Conservation (phyloP, 345 rosid species). For the Populus euphratica region DNA sequence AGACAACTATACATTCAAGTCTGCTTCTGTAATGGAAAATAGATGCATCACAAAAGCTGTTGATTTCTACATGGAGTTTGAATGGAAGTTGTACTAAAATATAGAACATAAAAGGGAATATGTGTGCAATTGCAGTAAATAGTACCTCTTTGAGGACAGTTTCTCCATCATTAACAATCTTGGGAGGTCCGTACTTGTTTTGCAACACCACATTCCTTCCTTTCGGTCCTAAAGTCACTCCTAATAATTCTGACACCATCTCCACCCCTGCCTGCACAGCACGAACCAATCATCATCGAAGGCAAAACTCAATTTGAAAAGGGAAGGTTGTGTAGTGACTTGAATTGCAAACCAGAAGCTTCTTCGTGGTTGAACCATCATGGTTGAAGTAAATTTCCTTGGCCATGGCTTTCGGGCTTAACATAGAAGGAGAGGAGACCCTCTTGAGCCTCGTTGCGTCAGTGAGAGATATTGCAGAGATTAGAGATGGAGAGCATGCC, state of each 20-base stretch:
- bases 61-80: no score
- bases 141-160: constrained; percentile 82
- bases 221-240: constrained; percentile 93
- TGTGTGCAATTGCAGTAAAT: no score
- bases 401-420: constrained; percentile 48
- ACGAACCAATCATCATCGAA: not conserved
- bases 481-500: constrained; percentile 48
- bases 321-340: not conserved
- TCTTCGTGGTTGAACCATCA: constrained; percentile 78
- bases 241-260: constrained; percentile 76
- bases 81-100: not conserved
- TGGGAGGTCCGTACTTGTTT: constrained; percentile 92
- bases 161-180: constrained; percentile 94
- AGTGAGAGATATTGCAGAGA: constrained; percentile 52
- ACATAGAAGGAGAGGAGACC: constrained; percentile 25
- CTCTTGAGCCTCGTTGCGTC: constrained; percentile 25
- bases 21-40: no score
- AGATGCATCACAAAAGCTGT: no score
- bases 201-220: constrained; percentile 90
- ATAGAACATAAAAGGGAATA: not conserved
- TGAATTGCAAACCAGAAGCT: constrained; percentile 57
- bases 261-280: constrained; percentile 69
- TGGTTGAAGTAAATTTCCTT: constrained; percentile 81
- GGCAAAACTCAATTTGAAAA: not conserved
- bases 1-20: no score